Conservation (phyloP, 441 rosid genomes). For the Isatis lusitanica region DNA sequence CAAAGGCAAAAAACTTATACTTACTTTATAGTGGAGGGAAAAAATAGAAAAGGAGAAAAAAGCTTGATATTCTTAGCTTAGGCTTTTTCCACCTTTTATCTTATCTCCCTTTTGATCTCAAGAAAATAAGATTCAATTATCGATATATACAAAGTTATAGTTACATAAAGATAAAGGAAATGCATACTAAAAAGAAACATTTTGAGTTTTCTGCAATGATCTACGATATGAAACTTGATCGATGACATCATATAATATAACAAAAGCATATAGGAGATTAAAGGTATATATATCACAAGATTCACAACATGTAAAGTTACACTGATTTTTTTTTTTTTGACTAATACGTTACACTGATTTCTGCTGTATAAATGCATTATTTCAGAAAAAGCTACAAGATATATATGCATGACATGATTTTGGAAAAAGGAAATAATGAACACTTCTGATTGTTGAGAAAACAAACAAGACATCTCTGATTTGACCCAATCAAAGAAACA, state of each 20-base stretch:
- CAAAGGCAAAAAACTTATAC: constrained; percentile 24
- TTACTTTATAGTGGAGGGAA: constrained; percentile 28
- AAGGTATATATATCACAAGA: not conserved
- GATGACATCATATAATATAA: not conserved
- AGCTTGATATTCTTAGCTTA: constrained; percentile 38
- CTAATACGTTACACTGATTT: not conserved
- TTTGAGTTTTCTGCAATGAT: not conserved
- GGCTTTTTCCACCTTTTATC: constrained; percentile 36
- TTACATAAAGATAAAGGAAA: not conserved
- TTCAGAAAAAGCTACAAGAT: not conserved
- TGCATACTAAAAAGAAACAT: not conserved
- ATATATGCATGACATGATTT: constrained; percentile 7
- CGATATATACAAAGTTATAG: not conserved
- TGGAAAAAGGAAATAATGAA: not conserved
- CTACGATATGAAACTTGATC: not conserved
- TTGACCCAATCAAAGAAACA: constrained; percentile 23
- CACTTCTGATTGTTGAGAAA: not conserved
- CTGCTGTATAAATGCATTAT: not conserved
- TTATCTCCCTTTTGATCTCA: constrained; percentile 27
- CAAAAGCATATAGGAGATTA: not conserved
- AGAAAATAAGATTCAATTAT: constrained; percentile 24
- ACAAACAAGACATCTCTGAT: constrained; percentile 4
- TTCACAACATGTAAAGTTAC: too few relatives aligned
- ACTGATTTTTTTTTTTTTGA: too few relatives aligned
- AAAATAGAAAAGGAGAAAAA: constrained; percentile 24